A percentile compares a stretch with the other conserved stretches of the same genome.
Evolutionary conservation across 371 early-diverging fungal genomes (phyloP).

Genomic region (Nematocida ausubeli): DNA sequence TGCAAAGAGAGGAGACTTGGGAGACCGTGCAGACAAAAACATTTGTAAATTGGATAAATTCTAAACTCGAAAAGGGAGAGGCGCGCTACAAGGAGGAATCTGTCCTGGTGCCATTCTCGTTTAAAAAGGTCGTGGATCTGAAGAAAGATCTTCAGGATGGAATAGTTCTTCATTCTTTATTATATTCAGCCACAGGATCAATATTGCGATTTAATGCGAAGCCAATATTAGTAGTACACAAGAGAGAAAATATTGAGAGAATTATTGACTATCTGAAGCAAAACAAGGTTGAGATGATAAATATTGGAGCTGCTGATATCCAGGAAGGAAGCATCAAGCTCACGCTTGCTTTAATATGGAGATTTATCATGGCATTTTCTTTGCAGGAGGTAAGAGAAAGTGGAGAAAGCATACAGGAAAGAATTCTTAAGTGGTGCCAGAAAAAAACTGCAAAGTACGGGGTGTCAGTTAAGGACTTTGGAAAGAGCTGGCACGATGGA

Average conservation of each 20-base stretch:
- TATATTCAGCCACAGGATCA: conserved; percentile 71
- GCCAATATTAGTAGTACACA: conserved; percentile 83
- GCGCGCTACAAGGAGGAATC: conserved; percentile 72
- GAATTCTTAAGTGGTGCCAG: conserved; percentile 33
- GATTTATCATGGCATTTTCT: conserved; percentile 84
- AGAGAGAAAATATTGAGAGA: conserved; percentile 85
- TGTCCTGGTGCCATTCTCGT: conserved; percentile 74
- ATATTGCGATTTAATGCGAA: conserved; percentile 77
- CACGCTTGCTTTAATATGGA: conserved; percentile 92
- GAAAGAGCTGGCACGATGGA: conserved; percentile 40
- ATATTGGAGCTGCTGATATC: conserved; percentile 85
- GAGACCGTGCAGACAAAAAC: conserved; percentile 73
- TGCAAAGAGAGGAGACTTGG: conserved; percentile 63
- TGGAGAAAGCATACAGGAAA: conserved; percentile 3
- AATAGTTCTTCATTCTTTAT: conserved; percentile 61
- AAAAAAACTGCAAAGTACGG: conserved; percentile 13
- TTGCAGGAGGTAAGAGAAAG: conserved; percentile 72
- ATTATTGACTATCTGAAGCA: conserved; percentile 81
- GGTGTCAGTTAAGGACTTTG: conserved; percentile 37
- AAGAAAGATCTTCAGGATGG: conserved; percentile 40
- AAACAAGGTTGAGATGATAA: conserved; percentile 78
- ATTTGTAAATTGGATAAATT: conserved; percentile 78
- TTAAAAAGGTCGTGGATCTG: conserved; percentile 69
- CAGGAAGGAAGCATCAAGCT: conserved; percentile 85
- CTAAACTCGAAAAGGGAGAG: conserved; percentile 72